Conservation (phyloP, 768 basidiomycete genomes). For the Arthromyces matolae region DNA sequence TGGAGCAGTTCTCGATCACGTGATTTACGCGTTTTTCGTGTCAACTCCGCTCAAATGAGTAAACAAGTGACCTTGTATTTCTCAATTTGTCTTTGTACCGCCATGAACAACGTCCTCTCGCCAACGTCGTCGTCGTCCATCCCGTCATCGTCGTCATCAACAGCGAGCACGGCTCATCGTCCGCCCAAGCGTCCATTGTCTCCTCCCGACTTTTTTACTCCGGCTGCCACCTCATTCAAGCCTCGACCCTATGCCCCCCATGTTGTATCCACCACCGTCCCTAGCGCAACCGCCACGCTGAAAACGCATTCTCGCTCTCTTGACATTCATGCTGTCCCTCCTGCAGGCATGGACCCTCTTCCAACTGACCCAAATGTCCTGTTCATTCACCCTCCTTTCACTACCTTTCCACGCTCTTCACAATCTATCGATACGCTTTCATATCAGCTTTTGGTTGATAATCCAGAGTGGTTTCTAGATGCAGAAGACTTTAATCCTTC, state of each 20-base stretch:
- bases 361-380: conserved; percentile 60
- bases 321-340: conserved; percentile 42
- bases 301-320: conserved; percentile 31
- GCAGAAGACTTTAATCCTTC: conserved; percentile 57
- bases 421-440: conserved; percentile 63
- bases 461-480: conserved; percentile 79
- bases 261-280: conserved; percentile 23
- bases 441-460: conserved; percentile 68
- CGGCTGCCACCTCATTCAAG: conserved; percentile 61
- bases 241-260: conserved; percentile 60
- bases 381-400: conserved; percentile 77
- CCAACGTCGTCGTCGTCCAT: conserved; percentile 1
- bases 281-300: conserved; percentile 22
- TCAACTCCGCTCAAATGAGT: conserved; percentile 28
- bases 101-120: conserved; percentile 10
- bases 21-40: conserved; percentile 37
- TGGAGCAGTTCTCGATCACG: no score
- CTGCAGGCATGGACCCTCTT: conserved; percentile 63
- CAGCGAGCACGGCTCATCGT: conserved; percentile 24
- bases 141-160: conserved; percentile 12
- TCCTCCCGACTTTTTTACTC: conserved; percentile 58
- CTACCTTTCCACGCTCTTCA: conserved; percentile 58
- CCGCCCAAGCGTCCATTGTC: conserved; percentile 48
- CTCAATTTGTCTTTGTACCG: background rate
- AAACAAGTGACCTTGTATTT: conserved; percentile 14